phyloP scores from a whole-genome alignment of 2,329 filamentous ascomycete genomes.

The Fusarium dlaminii region DNA sequence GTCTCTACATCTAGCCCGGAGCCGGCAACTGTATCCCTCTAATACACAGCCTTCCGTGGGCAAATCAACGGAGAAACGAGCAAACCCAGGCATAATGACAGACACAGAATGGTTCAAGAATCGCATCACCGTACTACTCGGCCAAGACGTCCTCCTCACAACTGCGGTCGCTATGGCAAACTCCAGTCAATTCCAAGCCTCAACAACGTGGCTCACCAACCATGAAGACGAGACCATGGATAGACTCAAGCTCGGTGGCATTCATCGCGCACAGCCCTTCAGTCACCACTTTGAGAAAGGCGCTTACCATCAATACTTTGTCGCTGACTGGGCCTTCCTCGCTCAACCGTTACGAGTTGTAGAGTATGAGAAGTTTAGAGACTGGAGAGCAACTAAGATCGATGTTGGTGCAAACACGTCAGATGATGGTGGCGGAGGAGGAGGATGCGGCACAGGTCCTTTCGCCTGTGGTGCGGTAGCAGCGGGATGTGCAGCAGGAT shows the following conservation, averaged over 20 bases:
- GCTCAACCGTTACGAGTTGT: conserved; percentile 9
- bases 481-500: conserved; percentile 26
- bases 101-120: conserved; percentile 47
- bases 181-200: conserved; percentile 36
- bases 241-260: conserved; percentile 51
- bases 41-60: accelerated
- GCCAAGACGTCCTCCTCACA: conserved; percentile 43
- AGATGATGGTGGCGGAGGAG: conserved; percentile 6
- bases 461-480: conserved; percentile 32
- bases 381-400: conserved; percentile 29
- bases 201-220: conserved; percentile 47
- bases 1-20: conserved; percentile 48
- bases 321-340: conserved; percentile 39
- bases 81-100: conserved; percentile 19
- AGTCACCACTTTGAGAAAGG: conserved; percentile 50
- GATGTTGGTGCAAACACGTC: conserved; percentile 13
- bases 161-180: conserved; percentile 49
- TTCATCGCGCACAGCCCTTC: conserved; percentile 53
- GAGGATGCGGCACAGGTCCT: conserved; percentile 13
- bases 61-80: not conserved
- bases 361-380: conserved; percentile 39
- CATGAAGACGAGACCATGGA: conserved; percentile 38
- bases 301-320: conserved; percentile 42
- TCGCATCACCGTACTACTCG: conserved; percentile 46
- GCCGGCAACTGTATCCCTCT: conserved; percentile 46